phyloP scores from a whole-genome alignment of 257 asterid species.

The Cordia subcordata region DNA sequence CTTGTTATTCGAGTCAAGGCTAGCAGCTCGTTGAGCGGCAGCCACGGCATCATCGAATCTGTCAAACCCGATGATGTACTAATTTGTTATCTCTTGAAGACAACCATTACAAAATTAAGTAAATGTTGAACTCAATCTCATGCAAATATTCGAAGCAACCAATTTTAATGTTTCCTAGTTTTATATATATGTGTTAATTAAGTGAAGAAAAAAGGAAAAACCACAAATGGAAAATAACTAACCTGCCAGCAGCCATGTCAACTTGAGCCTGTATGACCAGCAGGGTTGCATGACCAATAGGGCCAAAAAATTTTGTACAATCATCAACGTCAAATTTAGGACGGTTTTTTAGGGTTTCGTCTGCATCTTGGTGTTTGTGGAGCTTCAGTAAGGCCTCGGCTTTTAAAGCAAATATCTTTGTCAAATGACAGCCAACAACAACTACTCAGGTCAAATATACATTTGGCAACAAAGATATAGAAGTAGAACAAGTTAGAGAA shows the following conservation, averaged over 20 bases:
- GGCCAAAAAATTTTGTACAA: conserved; percentile 43
- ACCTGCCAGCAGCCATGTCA: conserved; percentile 46
- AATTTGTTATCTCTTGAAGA: no score
- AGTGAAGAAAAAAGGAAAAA: background rate
- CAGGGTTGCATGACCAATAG: conserved; percentile 36
- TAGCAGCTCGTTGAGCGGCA: conserved; percentile 41
- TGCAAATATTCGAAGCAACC: no score
- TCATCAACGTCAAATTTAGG: conserved; percentile 39
- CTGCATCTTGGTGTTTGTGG: conserved; percentile 48
- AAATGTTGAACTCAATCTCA: no score
- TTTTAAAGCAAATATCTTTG: conserved; percentile 47
- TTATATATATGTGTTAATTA: no score
- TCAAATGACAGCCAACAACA: background rate
- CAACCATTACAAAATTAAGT: no score
- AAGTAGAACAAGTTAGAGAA: no score
- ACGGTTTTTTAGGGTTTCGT: conserved; percentile 31
- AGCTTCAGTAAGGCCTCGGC: conserved; percentile 53
- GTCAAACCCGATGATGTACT: background rate
- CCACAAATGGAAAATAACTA: background rate
- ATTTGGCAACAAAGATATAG: background rate
- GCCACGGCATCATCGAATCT: conserved; percentile 49
- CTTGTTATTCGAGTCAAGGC: conserved; percentile 41
- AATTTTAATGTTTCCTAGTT: no score
- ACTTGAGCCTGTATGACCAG: conserved; percentile 42
- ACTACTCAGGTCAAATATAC: background rate